These are phyloP conservation scores for Aspergillus arachidicola DNA, from an alignment of 2,329 filamentous ascomycete genomes.

Conservation along the genomic window DNA sequence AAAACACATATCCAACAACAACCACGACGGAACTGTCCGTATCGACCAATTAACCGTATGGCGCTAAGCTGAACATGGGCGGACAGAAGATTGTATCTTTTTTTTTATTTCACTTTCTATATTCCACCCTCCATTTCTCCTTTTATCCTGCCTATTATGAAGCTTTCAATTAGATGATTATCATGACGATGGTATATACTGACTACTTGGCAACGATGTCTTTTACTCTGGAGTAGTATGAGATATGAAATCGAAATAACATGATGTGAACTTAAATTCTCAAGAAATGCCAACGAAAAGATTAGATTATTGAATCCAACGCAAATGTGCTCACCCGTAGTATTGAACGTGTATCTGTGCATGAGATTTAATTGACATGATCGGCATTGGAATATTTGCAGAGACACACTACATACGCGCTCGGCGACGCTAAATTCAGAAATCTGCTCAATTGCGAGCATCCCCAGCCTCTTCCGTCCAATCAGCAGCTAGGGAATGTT, in stretches of 20 bases:
- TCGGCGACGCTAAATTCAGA: constrained; percentile 3
- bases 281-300: background rate
- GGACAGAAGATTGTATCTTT: background rate
- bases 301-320: background rate
- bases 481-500: constrained; percentile 13
- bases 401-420: background rate
- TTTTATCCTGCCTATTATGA: background rate
- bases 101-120: background rate
- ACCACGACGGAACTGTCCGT: constrained; percentile 9
- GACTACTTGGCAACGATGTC: background rate
- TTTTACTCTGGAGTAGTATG: too few species aligned
- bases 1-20: constrained; percentile 2
- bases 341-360: background rate
- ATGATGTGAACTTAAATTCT: background rate
- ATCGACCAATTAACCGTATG: constrained; percentile 1
- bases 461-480: constrained; percentile 5
- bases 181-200: background rate
- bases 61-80: background rate
- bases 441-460: constrained; percentile 35
- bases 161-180: background rate
- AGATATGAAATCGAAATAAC: too few species aligned
- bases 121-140: background rate
- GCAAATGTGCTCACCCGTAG: background rate
- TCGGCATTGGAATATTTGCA: background rate
- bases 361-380: background rate